Percentiles rank a stretch among this genome's conserved stretches.
These are phyloP conservation scores for Aspergillus sergii DNA, from an alignment of 2,329 filamentous ascomycete genomes.

Conservation along the genomic window DNA sequence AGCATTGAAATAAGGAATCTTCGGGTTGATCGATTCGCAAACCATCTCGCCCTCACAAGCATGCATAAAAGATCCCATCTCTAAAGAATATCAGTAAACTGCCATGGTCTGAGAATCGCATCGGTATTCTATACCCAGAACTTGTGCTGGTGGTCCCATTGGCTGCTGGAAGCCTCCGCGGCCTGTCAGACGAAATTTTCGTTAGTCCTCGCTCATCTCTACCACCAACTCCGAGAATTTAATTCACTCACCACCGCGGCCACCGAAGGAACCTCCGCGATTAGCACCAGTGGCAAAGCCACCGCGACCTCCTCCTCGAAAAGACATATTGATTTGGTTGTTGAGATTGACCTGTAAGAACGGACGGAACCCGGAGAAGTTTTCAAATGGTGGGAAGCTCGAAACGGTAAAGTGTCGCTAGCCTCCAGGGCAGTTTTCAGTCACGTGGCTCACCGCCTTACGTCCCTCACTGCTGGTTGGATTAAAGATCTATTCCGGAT, in stretches of 20 bases:
- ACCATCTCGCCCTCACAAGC: constrained; percentile 97
- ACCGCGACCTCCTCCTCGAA: constrained; percentile 56
- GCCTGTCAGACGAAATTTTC: constrained; percentile 50
- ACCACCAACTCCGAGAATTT: constrained; percentile 24
- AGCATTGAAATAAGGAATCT: constrained; percentile 98
- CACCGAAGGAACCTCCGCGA: constrained; percentile 50
- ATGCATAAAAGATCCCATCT: constrained; percentile 94
- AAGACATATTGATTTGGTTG: constrained; percentile 59
- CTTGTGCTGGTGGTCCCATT: constrained; percentile 64
- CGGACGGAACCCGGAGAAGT: constrained; percentile 37
- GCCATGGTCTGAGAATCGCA: background rate
- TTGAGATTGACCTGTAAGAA: constrained; percentile 28
- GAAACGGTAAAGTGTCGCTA: constrained; percentile 47
- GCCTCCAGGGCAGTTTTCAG: constrained; percentile 36
- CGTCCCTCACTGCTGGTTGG: constrained; percentile 23
- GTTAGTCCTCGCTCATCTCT: constrained; percentile 29
- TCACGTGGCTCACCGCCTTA: constrained; percentile 41
- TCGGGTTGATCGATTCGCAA: constrained; percentile 91
- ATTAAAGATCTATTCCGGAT: constrained; percentile 12
- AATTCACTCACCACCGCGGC: constrained; percentile 44
- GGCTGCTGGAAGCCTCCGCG: constrained; percentile 64
- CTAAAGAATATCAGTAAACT: constrained; percentile 50
- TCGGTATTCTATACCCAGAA: constrained; percentile 53
- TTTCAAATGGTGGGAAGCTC: constrained; percentile 48
- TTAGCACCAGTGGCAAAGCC: constrained; percentile 56